A percentile compares a stretch with the other conserved stretches of the same genome.
phyloP scores from a whole-genome alignment of 805 yeast genomes.

The Candida pini region DNA sequence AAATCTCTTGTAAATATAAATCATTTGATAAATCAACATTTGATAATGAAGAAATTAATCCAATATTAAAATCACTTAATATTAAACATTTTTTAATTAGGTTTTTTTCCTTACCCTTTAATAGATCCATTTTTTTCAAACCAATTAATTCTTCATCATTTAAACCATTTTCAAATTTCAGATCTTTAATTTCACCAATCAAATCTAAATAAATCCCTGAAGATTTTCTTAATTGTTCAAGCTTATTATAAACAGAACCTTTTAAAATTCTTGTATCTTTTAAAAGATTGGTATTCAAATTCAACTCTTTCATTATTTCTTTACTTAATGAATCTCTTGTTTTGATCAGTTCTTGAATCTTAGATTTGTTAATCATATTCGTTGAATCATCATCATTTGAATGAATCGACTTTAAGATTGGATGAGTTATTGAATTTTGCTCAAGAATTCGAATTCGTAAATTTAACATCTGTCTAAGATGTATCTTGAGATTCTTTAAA shows the following conservation, averaged over 20 bases:
- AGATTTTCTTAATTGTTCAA: conserved; percentile 2
- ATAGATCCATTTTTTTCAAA: conserved; percentile 5
- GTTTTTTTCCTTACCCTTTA: conserved; percentile 11
- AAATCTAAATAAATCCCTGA: conserved; percentile 9
- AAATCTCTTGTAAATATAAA: conserved; percentile 22
- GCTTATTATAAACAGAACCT: background rate
- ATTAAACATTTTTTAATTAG: conserved; percentile 18
- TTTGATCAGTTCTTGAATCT: conserved; percentile 4
- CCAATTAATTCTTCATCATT: conserved; percentile 9
- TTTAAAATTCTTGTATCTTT: background rate
- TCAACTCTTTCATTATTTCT: conserved; percentile 3
- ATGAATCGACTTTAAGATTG: conserved; percentile 17
- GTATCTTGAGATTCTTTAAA: too few relatives aligned
- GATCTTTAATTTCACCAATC: conserved; percentile 12
- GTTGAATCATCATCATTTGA: conserved; percentile 1
- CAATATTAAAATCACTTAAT: conserved; percentile 26
- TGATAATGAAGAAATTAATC: conserved; percentile 30
- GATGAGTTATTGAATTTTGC: conserved; percentile 21
- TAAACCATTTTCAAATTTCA: conserved; percentile 10
- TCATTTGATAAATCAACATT: conserved; percentile 28
- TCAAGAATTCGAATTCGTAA: conserved; percentile 15
- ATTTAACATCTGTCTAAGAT: conserved; percentile 14
- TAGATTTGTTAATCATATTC: conserved; percentile 7
- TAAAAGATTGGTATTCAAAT: conserved; percentile 1
- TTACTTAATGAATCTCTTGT: conserved; percentile 11